phyloP scores from a whole-genome alignment of 257 asterid species.

The Haberlea rhodopensis region DNA sequence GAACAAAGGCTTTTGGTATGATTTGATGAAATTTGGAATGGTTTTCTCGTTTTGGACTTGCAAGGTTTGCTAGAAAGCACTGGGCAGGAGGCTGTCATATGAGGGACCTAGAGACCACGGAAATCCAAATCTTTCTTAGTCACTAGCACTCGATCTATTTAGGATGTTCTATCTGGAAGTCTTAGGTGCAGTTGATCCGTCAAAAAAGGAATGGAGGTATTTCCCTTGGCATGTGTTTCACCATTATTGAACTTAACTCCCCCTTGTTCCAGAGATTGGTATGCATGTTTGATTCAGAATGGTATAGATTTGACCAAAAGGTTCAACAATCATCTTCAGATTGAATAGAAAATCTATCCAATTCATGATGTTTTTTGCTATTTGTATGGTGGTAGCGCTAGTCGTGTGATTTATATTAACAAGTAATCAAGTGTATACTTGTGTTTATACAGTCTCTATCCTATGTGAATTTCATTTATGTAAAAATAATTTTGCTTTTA shows the following conservation, averaged over 20 bases:
- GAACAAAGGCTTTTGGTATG: neutral
- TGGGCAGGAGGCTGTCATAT: neutral
- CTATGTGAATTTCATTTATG: neutral
- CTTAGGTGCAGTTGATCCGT: neutral
- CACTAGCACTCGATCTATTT: no score
- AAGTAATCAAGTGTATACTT: neutral
- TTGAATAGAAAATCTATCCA: slow-evolving; percentile 8
- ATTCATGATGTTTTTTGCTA: slow-evolving; percentile 8
- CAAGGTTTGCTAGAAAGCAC: slow-evolving; percentile 12
- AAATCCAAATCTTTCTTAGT: no score
- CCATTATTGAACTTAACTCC: neutral
- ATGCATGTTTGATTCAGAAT: slow-evolving; percentile 12
- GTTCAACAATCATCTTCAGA: neutral
- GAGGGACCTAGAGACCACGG: neutral
- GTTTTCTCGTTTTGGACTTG: neutral
- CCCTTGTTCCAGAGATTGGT: slow-evolving; percentile 11
- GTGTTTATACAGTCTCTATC: neutral
- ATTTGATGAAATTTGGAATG: neutral
- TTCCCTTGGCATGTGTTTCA: neutral
- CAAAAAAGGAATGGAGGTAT: neutral
- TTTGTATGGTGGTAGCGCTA: neutral
- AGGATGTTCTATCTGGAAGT: slow-evolving; percentile 1
- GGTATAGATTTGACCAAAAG: neutral
- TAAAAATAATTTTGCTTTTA: neutral
- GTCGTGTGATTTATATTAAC: neutral